Percentiles rank a stretch among this genome's conserved stretches.
Evolutionary conservation across 305 asterid genomes (phyloP).

Genomic region (Solanum hybrid): DNA sequence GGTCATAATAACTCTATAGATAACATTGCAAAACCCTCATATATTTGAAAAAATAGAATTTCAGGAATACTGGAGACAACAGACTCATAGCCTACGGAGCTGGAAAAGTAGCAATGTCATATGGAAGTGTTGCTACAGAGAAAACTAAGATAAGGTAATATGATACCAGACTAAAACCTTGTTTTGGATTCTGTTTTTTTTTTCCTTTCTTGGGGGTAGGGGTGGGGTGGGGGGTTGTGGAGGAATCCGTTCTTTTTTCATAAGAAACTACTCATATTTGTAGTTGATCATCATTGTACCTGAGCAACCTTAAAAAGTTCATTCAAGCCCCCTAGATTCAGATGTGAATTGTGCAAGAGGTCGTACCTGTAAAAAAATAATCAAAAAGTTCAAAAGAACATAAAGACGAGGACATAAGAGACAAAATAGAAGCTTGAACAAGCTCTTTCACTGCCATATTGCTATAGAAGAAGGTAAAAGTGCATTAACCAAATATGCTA

Average conservation of each 20-base stretch:
- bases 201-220: background rate
- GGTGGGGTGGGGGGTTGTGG: no score
- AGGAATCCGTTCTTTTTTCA: background rate
- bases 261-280: slow-evolving; percentile 4
- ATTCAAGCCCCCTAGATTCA: slow-evolving; percentile 65
- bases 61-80: background rate
- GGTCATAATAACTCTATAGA: background rate
- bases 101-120: background rate
- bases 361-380: slow-evolving; percentile 55
- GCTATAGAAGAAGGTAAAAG: background rate
- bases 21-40: background rate
- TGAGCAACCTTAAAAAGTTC: slow-evolving; percentile 93
- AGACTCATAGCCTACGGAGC: background rate
- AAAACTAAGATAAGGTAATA: background rate
- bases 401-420: background rate
- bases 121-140: background rate
- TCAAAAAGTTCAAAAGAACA: background rate
- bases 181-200: background rate
- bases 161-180: background rate
- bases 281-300: slow-evolving; percentile 32
- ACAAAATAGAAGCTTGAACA: background rate
- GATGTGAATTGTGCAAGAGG: slow-evolving; percentile 92
- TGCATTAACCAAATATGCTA: background rate
- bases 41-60: background rate
- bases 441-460: background rate